phyloP scores from a whole-genome alignment of 495 filamentous ascomycete species.

The Tuber microsphaerosporum region DNA sequence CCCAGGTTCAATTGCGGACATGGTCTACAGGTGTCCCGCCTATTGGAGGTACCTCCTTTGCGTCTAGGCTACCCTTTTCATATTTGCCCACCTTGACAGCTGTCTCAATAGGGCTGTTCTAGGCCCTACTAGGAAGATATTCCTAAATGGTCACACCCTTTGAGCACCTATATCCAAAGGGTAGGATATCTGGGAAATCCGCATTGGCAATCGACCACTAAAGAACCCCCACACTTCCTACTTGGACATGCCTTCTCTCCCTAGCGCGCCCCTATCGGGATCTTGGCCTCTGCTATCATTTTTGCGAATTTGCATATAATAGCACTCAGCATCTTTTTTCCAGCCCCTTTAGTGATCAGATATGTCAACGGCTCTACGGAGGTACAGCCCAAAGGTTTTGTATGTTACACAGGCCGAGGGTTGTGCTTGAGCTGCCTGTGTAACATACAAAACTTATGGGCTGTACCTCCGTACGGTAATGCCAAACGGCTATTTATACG shows the following conservation, averaged over 20 bases:
- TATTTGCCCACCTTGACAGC: conserved; percentile 47
- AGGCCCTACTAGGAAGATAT: conserved; percentile 44
- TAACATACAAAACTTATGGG: too few relatives aligned
- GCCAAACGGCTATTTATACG: conserved; percentile 9
- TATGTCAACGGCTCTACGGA: background rate
- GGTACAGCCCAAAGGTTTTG: too few relatives aligned
- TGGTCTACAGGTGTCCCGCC: conserved; percentile 6
- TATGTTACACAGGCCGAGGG: too few relatives aligned
- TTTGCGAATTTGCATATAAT: conserved; percentile 18
- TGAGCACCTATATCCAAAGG: conserved; percentile 42
- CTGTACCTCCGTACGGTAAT: too few relatives aligned
- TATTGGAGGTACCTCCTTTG: conserved; percentile 5
- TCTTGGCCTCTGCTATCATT: conserved; percentile 10
- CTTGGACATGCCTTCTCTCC: conserved; percentile 42
- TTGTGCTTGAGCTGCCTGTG: too few relatives aligned
- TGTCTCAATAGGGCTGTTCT: conserved; percentile 46
- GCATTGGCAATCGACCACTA: conserved; percentile 44
- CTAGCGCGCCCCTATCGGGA: conserved; percentile 39
- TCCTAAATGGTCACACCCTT: conserved; percentile 47
- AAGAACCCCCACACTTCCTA: conserved; percentile 45
- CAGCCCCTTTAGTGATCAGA: conserved; percentile 16
- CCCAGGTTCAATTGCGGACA: background rate
- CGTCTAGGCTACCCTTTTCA: conserved; percentile 9
- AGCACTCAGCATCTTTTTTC: conserved; percentile 38
- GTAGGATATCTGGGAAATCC: conserved; percentile 14